A percentile compares a stretch with the other conserved stretches of the same genome.
Conservation (phyloP, 148 eudicot species). For the Rhododendron ferrugineum region DNA sequence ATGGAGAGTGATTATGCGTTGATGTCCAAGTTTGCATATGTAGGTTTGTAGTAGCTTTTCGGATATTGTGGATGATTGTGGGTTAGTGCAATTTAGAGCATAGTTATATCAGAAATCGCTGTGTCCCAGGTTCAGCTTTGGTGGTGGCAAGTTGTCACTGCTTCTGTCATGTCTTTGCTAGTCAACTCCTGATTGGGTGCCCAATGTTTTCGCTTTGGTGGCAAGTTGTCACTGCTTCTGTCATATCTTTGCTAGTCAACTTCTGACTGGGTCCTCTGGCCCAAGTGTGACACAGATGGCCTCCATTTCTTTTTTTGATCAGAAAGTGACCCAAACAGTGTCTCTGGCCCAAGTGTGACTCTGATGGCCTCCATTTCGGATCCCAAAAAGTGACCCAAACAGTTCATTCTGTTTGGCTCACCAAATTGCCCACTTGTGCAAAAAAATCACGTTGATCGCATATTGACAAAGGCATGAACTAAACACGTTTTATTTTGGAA, state of each 20-base stretch:
- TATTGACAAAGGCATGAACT: not conserved
- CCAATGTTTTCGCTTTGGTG: not conserved
- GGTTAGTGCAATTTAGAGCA: not conserved
- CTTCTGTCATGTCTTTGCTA: not conserved
- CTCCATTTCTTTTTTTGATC: not conserved
- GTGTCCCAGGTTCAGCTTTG: not conserved
- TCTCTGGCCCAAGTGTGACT: not conserved
- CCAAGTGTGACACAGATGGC: not conserved
- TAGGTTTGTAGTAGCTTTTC: not conserved
- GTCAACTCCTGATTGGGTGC: not conserved
- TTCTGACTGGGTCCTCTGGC: not conserved
- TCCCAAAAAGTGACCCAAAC: not conserved
- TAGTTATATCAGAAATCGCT: not conserved
- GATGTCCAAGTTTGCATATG: too few relatives aligned
- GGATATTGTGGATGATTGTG: not conserved
- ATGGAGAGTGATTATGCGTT: too few relatives aligned
- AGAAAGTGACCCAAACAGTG: not conserved
- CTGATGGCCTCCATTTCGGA: not conserved
- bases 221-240: not conserved
- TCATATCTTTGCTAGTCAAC: not conserved
- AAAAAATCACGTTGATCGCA: not conserved
- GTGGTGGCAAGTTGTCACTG: not conserved
- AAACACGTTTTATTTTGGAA: not conserved
- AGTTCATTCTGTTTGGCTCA: not conserved
- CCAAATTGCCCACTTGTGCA: not conserved